Evolutionary conservation across 768 basidiomycete species (phyloP), one percentile per base, ranked within the genome.

Genomic region (Mycena vitilis): DNA sequence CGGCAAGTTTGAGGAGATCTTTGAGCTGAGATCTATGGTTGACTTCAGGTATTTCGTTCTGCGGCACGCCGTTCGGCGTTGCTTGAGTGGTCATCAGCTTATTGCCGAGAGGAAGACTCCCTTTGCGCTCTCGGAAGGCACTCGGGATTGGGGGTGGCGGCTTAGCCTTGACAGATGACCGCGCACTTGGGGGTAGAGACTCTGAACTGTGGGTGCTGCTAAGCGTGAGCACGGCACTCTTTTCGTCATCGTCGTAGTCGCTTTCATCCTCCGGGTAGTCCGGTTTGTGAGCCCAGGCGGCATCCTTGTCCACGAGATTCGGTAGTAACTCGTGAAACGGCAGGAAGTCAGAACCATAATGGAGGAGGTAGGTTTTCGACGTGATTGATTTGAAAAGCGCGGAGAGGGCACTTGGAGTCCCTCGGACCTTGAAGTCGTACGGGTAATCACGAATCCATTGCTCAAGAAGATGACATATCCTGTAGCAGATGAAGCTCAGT

Each of bases 331-430:
- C 92, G 42, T 93, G 81, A 75, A 95, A 95, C 1, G 93, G 92
- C 12, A 94, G 84, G 72, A 95, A 88, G 73, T 94, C 91, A 16
- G 92, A 89, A 44, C 91, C 94, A 71, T 95, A 95, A 76, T 95
- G 94, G 16, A 94, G 83, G 23, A 95, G 88, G 75, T 95, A 90
- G 0, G 91, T 91, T 77, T 95, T 93, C 57, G 89, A 87, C 11
- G 91, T 83, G 71, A 95, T 91, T 0, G 91, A 93, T 73, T 90
- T 92, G 74, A 95, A 88, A 49, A 95, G 82, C 12, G 93, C 93
- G 44, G 82, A 84, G 34, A 95, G 83, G 3, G 93, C 93, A 22
- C 91, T 89, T 6, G 86, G 83, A 13, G 94, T 90, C 4, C 90
- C 91, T 22, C 86, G 86, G 16, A 93, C 92, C 34, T 91, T 89